Evolutionary conservation across 768 basidiomycete genomes (phyloP).

Genomic region (Suillus plorans): DNA sequence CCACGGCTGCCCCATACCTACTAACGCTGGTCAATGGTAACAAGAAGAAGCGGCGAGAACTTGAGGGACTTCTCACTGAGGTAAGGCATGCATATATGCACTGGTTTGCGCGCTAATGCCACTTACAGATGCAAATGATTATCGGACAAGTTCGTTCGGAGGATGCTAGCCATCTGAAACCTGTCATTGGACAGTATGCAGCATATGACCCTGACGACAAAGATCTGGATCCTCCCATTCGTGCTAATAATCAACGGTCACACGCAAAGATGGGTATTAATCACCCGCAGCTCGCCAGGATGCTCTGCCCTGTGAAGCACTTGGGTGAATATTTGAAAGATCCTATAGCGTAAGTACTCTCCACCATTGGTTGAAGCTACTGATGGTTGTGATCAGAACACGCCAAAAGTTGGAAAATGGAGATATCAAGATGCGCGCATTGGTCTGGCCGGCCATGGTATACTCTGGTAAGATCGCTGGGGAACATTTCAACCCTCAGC

Average conservation of each 20-base stretch:
- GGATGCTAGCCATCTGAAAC: slow-evolving; percentile 1
- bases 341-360: background rate
- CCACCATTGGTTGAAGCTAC: background rate
- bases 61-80: background rate
- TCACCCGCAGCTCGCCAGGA: slow-evolving; percentile 4
- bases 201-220: background rate
- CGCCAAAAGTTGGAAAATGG: background rate
- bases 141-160: background rate
- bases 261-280: slow-evolving; percentile 2
- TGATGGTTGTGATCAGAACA: background rate
- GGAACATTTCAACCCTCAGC: slow-evolving; percentile 4
- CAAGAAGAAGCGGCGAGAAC: background rate
- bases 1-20: background rate
- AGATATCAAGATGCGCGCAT: slow-evolving; percentile 7
- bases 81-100: background rate
- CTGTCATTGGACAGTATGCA: background rate
- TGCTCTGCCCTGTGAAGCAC: slow-evolving; percentile 7
- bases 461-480: slow-evolving; percentile 5
- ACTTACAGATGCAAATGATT: slow-evolving; percentile 1
- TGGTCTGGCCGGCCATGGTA: background rate
- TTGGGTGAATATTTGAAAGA: background rate
- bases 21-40: background rate
- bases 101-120: background rate
- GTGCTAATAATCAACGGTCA: background rate
- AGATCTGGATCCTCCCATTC: background rate